Conservation (phyloP, 2,329 filamentous ascomycete genomes). For the Calonectria hawksworthii region DNA sequence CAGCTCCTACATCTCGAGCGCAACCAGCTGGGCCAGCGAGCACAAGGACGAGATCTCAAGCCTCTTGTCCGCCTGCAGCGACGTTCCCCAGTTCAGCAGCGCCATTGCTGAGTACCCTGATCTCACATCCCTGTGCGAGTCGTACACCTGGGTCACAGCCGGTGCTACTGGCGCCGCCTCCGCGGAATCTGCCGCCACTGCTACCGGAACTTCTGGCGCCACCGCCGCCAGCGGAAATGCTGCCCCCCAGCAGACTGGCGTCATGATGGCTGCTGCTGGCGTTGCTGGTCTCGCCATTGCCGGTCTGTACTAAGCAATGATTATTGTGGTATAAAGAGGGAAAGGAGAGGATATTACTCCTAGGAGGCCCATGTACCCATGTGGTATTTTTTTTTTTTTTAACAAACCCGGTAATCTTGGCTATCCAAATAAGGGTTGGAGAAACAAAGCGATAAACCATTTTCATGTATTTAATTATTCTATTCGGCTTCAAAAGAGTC, state of each 20-base stretch:
- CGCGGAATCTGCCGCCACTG: background rate
- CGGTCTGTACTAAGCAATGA: background rate
- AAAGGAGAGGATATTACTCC: background rate
- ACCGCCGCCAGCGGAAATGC: background rate
- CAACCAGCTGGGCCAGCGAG: background rate
- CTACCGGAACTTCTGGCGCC: background rate
- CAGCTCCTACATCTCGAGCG: background rate
- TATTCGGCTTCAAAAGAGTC: background rate
- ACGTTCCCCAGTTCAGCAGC: conserved; percentile 5
- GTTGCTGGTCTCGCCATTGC: conserved; percentile 5
- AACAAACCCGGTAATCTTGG: background rate
- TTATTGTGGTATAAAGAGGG: background rate
- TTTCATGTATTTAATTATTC: background rate
- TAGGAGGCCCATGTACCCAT: background rate
- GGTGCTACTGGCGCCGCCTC: background rate
- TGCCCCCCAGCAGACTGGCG: background rate
- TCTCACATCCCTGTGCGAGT: background rate
- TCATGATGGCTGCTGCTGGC: conserved; percentile 1
- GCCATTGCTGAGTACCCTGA: background rate
- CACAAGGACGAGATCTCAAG: background rate
- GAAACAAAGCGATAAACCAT: background rate
- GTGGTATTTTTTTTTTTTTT: background rate
- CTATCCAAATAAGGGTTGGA: no score
- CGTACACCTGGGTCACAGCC: background rate
- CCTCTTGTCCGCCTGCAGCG: background rate